Base-by-base conservation (phyloP, 352 stramenopile species). In the Lagenidium giganteum region DNA sequence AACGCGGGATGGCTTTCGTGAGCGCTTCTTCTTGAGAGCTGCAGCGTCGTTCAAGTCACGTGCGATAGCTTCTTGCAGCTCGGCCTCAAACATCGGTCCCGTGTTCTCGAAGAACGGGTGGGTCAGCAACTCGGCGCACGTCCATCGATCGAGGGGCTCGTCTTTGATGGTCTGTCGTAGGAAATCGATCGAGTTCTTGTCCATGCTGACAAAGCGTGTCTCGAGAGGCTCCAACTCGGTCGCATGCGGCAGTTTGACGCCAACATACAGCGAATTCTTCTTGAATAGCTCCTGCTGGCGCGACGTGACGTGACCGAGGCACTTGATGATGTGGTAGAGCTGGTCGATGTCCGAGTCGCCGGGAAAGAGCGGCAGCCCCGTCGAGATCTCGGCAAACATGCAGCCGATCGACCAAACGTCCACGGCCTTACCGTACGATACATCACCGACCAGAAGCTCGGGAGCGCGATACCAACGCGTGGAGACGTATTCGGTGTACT, bases 351-450 rank as follows among this genome's bases (percentile, higher is more conserved):
- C 90, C 31, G 95, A 96, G 51, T 97, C 86, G 18, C 95, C 95
- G 1, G 95, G 93, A 39, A 98, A 95, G 16, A 98, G 83, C 0
- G 93, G 95, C 21, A 98, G 48, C 0, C 95, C 93, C 4, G 96
- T 82, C 56, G 96, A 96, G 22, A 98, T 79, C 61, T 98, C 95
- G 9, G 88, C 87, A 34, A 91, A 87, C 47, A 98, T 93, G 66
- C 91, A 98, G 25, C 91, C 94, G 18, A 97, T 77, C 14, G 85
- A 94, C 95, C 95, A 98, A 33, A 98, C 87, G 45, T 98, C 95
- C 28, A 98, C 96, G 4, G 85, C 87, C 42, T 91, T 95, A 40
- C 95, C 93, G 56, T 98, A 98, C 6, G 60, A 74, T 4, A 83
- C 67, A 32, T 84, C 71, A 4, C 70, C 68, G 5, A 87, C 79